Evolutionary conservation across 2,329 filamentous ascomycete species (phyloP).

Genomic region (Xylaria hypoxylon): DNA sequence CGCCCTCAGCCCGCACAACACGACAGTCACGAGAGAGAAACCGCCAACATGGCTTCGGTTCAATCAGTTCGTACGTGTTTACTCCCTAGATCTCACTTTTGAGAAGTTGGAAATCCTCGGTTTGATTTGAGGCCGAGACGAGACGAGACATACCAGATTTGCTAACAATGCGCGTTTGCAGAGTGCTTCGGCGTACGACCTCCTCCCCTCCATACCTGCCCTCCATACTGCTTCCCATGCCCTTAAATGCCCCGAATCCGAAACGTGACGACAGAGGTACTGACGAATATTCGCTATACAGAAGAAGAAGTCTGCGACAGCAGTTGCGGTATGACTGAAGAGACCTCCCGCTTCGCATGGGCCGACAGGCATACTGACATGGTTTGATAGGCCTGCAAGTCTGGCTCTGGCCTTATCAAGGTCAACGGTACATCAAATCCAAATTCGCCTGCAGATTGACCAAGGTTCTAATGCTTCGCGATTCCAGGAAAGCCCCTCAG

Average conservation of each 20-base stretch:
- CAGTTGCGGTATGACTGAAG: slow-evolving; percentile 33
- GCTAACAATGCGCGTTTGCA: slow-evolving; percentile 32
- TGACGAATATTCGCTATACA: slow-evolving; percentile 31
- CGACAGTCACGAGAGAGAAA: slow-evolving; percentile 30
- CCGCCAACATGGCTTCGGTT: slow-evolving; percentile 39
- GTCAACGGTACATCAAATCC: slow-evolving; percentile 35
- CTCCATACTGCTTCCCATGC: neutral
- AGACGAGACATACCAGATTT: slow-evolving; percentile 1
- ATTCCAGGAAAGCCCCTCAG: slow-evolving; percentile 90
- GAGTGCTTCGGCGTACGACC: slow-evolving; percentile 42
- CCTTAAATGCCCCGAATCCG: neutral
- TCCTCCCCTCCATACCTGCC: neutral
- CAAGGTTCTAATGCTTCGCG: slow-evolving; percentile 25
- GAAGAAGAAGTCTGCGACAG: slow-evolving; percentile 41
- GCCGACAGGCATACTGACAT: slow-evolving; percentile 29
- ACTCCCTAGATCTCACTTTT: neutral
- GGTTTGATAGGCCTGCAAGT: slow-evolving; percentile 36
- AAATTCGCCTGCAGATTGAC: neutral
- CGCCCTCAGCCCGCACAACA: slow-evolving; percentile 33
- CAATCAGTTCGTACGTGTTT: slow-evolving; percentile 40
- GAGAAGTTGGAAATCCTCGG: neutral
- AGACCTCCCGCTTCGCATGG: neutral
- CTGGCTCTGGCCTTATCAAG: slow-evolving; percentile 75
- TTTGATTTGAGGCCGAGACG: neutral
- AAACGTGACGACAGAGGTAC: slow-evolving; percentile 23